Conservation (phyloP, 495 filamentous ascomycete genomes). For the Geopyxis carbonaria region DNA sequence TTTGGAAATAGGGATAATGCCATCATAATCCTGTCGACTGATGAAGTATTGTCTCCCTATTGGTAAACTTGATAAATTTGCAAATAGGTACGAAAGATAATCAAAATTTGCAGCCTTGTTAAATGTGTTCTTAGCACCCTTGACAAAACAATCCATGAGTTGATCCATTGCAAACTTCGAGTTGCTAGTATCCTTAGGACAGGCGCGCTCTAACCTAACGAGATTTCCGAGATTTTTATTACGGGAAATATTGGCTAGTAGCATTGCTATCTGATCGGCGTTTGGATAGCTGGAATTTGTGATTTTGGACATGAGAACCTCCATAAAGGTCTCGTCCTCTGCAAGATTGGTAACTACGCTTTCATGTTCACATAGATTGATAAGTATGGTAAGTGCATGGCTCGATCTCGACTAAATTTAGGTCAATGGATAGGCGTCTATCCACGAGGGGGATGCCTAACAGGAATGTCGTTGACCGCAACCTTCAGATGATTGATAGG, state of each 20-base stretch:
- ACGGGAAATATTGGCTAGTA: conserved; percentile 82
- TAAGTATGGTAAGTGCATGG: conserved; percentile 79
- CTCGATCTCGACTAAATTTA: conserved; percentile 50
- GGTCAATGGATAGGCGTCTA: neutral
- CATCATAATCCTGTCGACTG: conserved; percentile 53
- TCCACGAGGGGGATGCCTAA: conserved; percentile 28
- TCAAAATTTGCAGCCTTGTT: conserved; percentile 82
- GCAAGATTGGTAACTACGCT: conserved; percentile 56
- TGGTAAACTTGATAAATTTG: conserved; percentile 66
- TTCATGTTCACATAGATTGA: conserved; percentile 69
- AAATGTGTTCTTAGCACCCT: conserved; percentile 59
- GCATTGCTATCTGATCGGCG: conserved; percentile 74
- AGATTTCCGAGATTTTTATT: conserved; percentile 52
- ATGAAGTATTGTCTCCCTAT: conserved; percentile 64
- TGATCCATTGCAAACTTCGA: conserved; percentile 67
- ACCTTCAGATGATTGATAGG: conserved; percentile 80
- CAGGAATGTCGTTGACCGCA: conserved; percentile 63
- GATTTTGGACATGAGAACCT: conserved; percentile 43
- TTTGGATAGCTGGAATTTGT: conserved; percentile 40
- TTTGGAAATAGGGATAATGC: conserved; percentile 68
- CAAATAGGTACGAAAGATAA: conserved; percentile 84
- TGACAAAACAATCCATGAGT: conserved; percentile 87
- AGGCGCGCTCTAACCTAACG: conserved; percentile 41
- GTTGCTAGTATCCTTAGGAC: conserved; percentile 45
- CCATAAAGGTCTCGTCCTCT: conserved; percentile 66